Conservation (phyloP, 2,329 filamentous ascomycete genomes). For the Plectosphaerella cucumerina region DNA sequence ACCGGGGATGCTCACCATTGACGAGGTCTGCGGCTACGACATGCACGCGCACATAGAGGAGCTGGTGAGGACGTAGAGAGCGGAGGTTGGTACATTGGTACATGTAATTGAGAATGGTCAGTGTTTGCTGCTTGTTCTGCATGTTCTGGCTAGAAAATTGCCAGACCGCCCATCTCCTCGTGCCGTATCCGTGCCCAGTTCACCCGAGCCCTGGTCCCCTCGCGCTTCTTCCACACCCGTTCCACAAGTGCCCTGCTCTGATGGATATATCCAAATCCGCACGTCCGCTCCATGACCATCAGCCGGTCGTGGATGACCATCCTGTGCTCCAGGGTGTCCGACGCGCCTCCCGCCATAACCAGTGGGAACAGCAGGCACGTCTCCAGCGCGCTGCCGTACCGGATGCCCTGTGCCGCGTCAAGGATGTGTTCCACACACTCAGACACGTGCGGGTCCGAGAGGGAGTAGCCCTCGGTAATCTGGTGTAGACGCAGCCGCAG, state of each 20-base stretch:
- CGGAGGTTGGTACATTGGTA: too few relatives aligned
- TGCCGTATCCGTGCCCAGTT: conserved; percentile 30
- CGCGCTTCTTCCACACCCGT: conserved; percentile 29
- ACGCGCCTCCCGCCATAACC: conserved; percentile 35
- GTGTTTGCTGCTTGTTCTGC: not conserved
- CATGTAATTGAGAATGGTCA: too few relatives aligned
- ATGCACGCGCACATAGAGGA: conserved; percentile 55
- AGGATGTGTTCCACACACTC: conserved; percentile 28
- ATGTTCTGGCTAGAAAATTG: conserved; percentile 25
- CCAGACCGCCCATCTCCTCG: conserved; percentile 29
- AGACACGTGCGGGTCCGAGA: conserved; percentile 26
- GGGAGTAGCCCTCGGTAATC: conserved; percentile 35
- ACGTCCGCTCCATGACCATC: conserved; percentile 38
- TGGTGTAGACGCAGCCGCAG: conserved; percentile 37
- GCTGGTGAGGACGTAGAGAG: conserved; percentile 30
- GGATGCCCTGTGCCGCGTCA: conserved; percentile 29
- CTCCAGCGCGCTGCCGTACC: conserved; percentile 36
- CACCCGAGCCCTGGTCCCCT: conserved; percentile 20
- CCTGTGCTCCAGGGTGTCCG: conserved; percentile 28
- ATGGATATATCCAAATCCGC: conserved; percentile 37
- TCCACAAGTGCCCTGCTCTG: conserved; percentile 33
- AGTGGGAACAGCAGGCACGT: conserved; percentile 35
- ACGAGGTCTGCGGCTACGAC: conserved; percentile 66
- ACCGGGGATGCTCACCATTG: conserved; percentile 59
- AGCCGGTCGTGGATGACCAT: conserved; percentile 33